Percentiles rank a stretch among this genome's conserved stretches.
These are phyloP conservation scores for Serendipita sp. DNA, from an alignment of 768 basidiomycete genomes.

Conservation along the genomic window DNA sequence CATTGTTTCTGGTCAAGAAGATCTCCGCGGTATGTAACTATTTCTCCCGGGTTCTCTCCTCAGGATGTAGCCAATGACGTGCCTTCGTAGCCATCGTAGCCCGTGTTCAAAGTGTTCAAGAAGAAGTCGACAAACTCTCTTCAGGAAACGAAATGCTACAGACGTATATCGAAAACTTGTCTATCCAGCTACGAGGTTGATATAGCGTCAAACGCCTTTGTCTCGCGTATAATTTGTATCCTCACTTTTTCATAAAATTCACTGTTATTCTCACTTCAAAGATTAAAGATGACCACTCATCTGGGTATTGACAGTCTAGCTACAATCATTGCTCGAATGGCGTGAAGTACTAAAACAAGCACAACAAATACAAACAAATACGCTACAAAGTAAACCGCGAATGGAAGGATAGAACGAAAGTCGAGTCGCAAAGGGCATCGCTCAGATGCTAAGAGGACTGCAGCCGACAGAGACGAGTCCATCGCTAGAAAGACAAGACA, in stretches of 20 bases:
- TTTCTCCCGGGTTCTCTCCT: neutral
- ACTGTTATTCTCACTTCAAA: too few relatives aligned
- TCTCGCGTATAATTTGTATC: too few relatives aligned
- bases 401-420: too few relatives aligned
- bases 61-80: neutral
- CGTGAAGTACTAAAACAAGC: too few relatives aligned
- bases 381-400: too few relatives aligned
- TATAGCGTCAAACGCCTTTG: too few relatives aligned
- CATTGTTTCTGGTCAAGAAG: constrained; percentile 56
- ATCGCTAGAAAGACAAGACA: neutral
- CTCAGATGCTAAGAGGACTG: neutral
- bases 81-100: constrained; percentile 38
- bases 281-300: too few relatives aligned
- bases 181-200: constrained; percentile 49
- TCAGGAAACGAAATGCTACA: constrained; percentile 72
- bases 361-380: too few relatives aligned
- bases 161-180: constrained; percentile 81
- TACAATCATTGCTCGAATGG: too few relatives aligned
- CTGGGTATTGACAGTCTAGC: too few relatives aligned
- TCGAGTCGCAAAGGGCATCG: too few relatives aligned
- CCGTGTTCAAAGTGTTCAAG: constrained; percentile 52
- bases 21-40: constrained; percentile 44
- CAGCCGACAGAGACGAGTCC: neutral
- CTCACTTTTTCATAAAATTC: too few relatives aligned
- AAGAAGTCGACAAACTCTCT: constrained; percentile 62